Evolutionary conservation across 352 stramenopile species (phyloP).

Genomic region (Achlya hypogyna): DNA sequence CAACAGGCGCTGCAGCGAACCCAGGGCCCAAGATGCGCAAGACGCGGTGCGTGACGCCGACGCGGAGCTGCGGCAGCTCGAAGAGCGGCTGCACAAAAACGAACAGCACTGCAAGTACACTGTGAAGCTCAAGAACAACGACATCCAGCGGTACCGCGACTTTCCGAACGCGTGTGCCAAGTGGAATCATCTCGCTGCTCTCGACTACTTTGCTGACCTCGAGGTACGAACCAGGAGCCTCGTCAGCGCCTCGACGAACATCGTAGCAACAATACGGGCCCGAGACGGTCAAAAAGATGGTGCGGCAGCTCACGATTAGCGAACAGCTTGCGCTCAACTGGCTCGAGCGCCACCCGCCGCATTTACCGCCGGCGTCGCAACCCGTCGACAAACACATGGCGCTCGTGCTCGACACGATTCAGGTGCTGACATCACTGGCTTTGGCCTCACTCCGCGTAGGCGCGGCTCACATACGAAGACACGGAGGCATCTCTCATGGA

Average conservation of each 20-base stretch:
- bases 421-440: too few relatives aligned
- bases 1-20: neutral
- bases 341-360: neutral
- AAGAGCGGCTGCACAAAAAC: conserved; percentile 9
- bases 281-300: conserved; percentile 5
- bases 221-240: neutral
- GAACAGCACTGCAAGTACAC: conserved; percentile 13
- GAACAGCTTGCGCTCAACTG: neutral
- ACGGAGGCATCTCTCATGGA: conserved; percentile 12
- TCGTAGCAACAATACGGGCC: conserved; percentile 4
- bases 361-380: neutral
- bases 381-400: neutral
- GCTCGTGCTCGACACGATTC: neutral
- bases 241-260: neutral
- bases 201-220: conserved; percentile 13
- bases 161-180: conserved; percentile 5
- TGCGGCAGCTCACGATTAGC: neutral
- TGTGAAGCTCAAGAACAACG: conserved; percentile 8
- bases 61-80: neutral
- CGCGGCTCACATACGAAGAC: conserved; percentile 10
- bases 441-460: too few relatives aligned
- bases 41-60: neutral
- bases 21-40: conserved; percentile 1
- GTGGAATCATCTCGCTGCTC: conserved; percentile 9
- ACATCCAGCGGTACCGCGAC: conserved; percentile 12